Evolutionary conservation across 306 rosid species (phyloP).

Genomic region (Pyrus bretschneideri): DNA sequence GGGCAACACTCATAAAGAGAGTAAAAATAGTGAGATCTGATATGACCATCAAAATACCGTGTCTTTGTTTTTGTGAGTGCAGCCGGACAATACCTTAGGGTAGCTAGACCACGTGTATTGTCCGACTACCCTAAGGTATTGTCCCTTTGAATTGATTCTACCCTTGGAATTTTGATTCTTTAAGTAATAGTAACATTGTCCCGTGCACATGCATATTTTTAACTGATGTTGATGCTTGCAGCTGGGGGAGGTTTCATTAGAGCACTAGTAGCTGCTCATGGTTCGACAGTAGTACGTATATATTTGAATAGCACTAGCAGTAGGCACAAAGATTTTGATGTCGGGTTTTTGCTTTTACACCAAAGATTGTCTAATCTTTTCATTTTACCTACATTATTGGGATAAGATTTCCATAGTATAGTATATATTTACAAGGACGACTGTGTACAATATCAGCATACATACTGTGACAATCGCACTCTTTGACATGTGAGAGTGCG

Average conservation of each 20-base stretch:
- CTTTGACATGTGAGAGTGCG: no score
- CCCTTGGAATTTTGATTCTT: neutral
- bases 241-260: neutral
- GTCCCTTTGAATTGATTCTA: neutral
- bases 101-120: no score
- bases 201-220: neutral
- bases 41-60: no score
- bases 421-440: neutral
- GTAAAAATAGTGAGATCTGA: no score
- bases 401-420: no score
- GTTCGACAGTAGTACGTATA: neutral
- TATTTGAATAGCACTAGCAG: neutral
- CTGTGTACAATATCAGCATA: no score
- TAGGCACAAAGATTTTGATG: neutral
- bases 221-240: neutral
- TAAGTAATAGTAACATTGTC: neutral
- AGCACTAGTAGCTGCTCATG: neutral
- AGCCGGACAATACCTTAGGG: no score
- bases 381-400: neutral
- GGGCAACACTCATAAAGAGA: no score
- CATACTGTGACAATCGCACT: no score
- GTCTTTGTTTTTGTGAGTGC: no score
- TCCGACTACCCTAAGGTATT: no score
- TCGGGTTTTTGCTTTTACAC: neutral
- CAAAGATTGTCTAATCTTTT: neutral